phyloP scores from a whole-genome alignment of 352 stramenopile genomes.

The Phytopythium aichiense region DNA sequence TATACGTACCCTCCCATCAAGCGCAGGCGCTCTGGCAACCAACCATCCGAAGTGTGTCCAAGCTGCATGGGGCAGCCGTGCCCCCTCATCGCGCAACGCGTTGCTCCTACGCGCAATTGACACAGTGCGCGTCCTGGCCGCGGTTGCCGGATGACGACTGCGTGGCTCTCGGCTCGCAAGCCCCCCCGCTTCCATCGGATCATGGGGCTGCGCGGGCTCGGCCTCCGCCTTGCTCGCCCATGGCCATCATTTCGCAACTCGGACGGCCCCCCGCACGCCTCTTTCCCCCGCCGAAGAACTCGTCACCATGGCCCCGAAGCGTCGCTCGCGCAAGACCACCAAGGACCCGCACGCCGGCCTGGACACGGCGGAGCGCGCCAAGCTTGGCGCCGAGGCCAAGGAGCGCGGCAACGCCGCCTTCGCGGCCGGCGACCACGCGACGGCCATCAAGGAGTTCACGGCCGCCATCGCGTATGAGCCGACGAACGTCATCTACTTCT shows the following conservation, averaged over 20 bases:
- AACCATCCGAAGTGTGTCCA: neutral
- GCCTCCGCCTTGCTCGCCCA: neutral
- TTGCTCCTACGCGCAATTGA: neutral
- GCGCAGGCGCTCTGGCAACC: slow-evolving; percentile 6
- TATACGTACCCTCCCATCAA: neutral
- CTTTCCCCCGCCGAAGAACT: neutral
- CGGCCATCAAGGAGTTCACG: slow-evolving; percentile 87
- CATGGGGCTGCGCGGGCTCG: neutral
- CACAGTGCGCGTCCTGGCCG: neutral
- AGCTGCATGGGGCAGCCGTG: neutral
- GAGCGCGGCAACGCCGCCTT: slow-evolving; percentile 84
- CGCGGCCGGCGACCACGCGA: slow-evolving; percentile 66
- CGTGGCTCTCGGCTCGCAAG: slow-evolving; percentile 24
- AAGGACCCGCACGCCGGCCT: slow-evolving; percentile 77
- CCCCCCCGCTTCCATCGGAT: slow-evolving; percentile 4
- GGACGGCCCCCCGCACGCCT: slow-evolving; percentile 20
- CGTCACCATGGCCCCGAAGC: slow-evolving; percentile 72
- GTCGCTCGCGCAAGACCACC: slow-evolving; percentile 78
- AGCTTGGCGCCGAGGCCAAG: slow-evolving; percentile 80
- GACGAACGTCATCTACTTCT: slow-evolving; percentile 86
- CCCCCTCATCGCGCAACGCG: slow-evolving; percentile 11
- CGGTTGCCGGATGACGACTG: slow-evolving; percentile 19
- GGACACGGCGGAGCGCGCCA: slow-evolving; percentile 57
- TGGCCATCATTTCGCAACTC: slow-evolving; percentile 40
- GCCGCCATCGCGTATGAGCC: slow-evolving; percentile 83